A percentile compares a stretch with the other conserved stretches of the same genome.
Conservation (phyloP, 257 asterid species). For the Solanum commersonii region DNA sequence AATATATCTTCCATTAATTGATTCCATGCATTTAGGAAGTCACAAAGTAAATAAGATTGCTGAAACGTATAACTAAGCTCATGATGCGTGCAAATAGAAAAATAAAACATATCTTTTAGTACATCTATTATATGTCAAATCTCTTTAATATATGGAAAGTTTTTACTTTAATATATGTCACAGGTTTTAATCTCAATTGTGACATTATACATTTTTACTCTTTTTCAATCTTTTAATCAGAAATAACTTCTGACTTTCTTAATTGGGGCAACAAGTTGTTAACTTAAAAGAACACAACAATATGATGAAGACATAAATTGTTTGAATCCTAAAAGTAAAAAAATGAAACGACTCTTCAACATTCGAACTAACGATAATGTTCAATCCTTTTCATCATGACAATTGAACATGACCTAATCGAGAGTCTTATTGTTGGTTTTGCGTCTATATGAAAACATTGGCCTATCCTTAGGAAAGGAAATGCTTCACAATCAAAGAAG, state of each 20-base stretch:
- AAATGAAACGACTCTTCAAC: not conserved
- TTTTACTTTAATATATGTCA: not conserved
- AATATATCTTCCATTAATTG: not conserved
- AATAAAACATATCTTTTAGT: not conserved
- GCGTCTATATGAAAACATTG: not conserved
- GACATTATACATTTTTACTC: not conserved
- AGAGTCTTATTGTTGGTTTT: not conserved
- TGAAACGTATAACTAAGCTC: not conserved
- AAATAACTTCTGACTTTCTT: not conserved
- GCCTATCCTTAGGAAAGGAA: not conserved
- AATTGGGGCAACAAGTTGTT: not conserved
- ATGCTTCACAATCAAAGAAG: not conserved
- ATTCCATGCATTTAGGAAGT: not conserved
- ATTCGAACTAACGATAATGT: not conserved
- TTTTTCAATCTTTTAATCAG: not conserved
- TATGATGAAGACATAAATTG: not conserved
- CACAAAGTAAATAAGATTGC: not conserved
- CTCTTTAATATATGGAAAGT: not conserved
- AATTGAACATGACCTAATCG: not conserved
- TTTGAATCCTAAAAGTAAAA: not conserved
- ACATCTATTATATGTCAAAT: not conserved
- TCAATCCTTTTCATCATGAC: not conserved
- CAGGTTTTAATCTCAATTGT: not conserved
- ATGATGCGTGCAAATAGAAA: not conserved
- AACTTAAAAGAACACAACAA: not conserved